Base-by-base conservation (phyloP, 2,329 filamentous ascomycete species). In the Phaeosphaeria sp. region DNA sequence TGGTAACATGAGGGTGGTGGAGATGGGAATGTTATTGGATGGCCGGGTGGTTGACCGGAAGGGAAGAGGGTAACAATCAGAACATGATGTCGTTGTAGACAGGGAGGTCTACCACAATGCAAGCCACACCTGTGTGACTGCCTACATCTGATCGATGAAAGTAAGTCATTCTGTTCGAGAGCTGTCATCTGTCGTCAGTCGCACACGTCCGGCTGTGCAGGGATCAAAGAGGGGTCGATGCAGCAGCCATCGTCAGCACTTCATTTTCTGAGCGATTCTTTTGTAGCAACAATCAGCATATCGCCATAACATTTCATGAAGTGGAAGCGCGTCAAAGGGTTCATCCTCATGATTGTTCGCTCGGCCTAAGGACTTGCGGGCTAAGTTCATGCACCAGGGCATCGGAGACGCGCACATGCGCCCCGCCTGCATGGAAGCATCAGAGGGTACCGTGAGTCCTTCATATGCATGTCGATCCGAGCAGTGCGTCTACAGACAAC, bases 391-490 rank as follows among this genome's bases (percentile, higher is more conserved):
- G 52, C 44, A 49, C 46, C 44, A 50, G 33, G 20, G 52, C 48
- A 44, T 39, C 48, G 33, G 49, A 55, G 20, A 39, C 23, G 52
- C 50, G 41, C 21, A 20, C 33, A 44, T 49, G 25, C 46, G 44
- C 52, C 21, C 57, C 60, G 60, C 58, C 56, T 66, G 59, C 44
- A 52, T 47, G 42, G 18, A 56, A 54, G 54, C 23, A 48, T 52
- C 52, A 36, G 43, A 33, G 27, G 47, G 46, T 55, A 57, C 51
- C 46, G 47, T 41, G 44, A 58, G 59, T 58, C 61, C 48, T 59
- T 48, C 55, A 54, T 46, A 51, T 61, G 62, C 57, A 60, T 50
- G 53, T 33, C 55, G 54, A 52, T 41, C 58, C 47, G 59, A 54
- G 47, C 52, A 48, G 53, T 64, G 50, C 58, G 57, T 20, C 39